phyloP scores from a whole-genome alignment of 1,139 yeast species.

The Geotrichum klebahnii region DNA sequence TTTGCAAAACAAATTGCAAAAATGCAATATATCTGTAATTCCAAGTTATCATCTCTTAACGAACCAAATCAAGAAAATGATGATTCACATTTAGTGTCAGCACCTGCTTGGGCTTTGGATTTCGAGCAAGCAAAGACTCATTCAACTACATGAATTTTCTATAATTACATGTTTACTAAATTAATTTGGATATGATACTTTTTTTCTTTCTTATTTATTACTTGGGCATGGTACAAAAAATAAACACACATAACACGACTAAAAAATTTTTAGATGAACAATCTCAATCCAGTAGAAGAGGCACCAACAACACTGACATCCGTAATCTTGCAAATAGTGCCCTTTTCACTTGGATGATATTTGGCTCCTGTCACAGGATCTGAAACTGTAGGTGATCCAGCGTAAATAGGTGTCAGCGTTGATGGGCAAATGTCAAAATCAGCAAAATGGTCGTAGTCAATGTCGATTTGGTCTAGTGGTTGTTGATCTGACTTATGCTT shows the following conservation, averaged over 20 bases:
- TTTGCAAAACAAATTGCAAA: conserved; percentile 16
- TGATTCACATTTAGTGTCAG: too few relatives aligned
- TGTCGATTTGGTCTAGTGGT: conserved; percentile 80
- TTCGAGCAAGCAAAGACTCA: too few relatives aligned
- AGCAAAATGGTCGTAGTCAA: conserved; percentile 89
- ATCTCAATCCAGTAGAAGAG: conserved; percentile 90
- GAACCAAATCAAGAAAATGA: not conserved
- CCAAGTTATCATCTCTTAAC: not conserved
- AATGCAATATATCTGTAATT: not conserved
- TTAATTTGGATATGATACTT: not conserved
- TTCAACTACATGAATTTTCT: too few relatives aligned
- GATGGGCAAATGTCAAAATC: conserved; percentile 87
- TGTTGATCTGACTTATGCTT: conserved; percentile 73
- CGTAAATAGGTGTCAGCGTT: conserved; percentile 83
- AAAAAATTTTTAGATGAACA: conserved; percentile 10
- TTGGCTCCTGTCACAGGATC: conserved; percentile 93
- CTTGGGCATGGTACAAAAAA: not conserved
- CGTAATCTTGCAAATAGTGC: conserved; percentile 73
- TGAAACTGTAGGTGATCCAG: conserved; percentile 59
- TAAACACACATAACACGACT: not conserved
- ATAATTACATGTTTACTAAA: too few relatives aligned
- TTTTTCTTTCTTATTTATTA: not conserved
- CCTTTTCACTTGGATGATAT: conserved; percentile 73
- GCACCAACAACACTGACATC: conserved; percentile 78
- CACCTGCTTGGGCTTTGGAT: too few relatives aligned